Evolutionary conservation across 2,329 filamentous ascomycete genomes (phyloP), one percentile per base, ranked within the genome.

Genomic region (Beauveria asiatica): DNA sequence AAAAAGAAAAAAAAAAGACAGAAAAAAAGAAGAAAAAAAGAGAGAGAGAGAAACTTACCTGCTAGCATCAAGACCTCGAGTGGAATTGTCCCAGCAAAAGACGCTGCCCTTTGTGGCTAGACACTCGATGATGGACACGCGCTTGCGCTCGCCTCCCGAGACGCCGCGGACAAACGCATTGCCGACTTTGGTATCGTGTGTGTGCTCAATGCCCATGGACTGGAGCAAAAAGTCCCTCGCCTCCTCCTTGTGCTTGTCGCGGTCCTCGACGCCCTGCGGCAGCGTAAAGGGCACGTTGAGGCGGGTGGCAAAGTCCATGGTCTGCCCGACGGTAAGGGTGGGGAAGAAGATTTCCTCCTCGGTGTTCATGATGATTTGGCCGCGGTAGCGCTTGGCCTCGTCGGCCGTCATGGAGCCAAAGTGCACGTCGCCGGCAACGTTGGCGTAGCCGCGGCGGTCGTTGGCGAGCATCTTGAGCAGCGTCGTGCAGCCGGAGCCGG

Each of bases 401-500:
- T 67, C 77, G 66, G 72, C 80, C 73, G 66, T 78, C 74, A 73
- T 78, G 62, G 67, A 76, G 59, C 78, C 85, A 65, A 81, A 87
- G 23, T 75, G 73, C 3, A 88, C 78, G 41, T 86, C 79, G 0
- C 86, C 86, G 1, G 77, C 69, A 2, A 89, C 78, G 2, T 75
- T 76, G 45, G 79, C 76, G 64, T 81, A 89, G 3, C 86, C 86
- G 5, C 71, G 72, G 42, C 86, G 75, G 59, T 82, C 79, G 66
- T 90, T 90, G 55, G 85, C 78, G 5, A 91, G 76, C 65, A 88
- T 77, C 66, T 88, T 90, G 50, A 92, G 76, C 17, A 91, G 76
- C 0, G 87, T 88, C 0, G 87, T 89, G 69, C 88, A 91, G 39
- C 87, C 87, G 3, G 84, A 79, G 0, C 86, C 87, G 0, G 87